A percentile compares a stretch with the other conserved stretches of the same genome.
These are phyloP conservation scores for Hygrophila difformis DNA, from an alignment of 257 asterid genomes.

Conservation along the genomic window DNA sequence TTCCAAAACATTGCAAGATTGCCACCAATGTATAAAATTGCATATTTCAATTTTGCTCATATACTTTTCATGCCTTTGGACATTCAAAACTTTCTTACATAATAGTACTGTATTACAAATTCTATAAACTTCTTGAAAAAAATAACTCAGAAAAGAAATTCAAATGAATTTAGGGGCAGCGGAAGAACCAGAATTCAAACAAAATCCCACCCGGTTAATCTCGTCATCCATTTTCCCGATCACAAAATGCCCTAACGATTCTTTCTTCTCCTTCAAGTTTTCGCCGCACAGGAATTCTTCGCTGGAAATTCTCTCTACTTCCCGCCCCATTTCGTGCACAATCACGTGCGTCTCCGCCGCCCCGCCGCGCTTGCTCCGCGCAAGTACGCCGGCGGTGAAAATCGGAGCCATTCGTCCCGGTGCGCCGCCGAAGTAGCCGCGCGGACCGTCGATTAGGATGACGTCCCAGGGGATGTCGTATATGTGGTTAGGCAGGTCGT, in stretches of 20 bases:
- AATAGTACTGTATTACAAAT: too few relatives aligned
- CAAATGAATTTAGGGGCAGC: conserved; percentile 24
- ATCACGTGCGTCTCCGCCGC: conserved; percentile 51
- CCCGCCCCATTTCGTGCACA: conserved; percentile 57
- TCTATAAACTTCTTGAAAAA: too few relatives aligned
- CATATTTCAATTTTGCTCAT: too few relatives aligned
- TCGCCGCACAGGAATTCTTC: conserved; percentile 58
- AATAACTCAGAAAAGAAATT: too few relatives aligned
- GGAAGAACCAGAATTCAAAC: conserved; percentile 28
- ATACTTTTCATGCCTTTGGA: too few relatives aligned
- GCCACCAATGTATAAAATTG: too few relatives aligned
- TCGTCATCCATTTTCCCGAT: conserved; percentile 35
- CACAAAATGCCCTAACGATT: conserved; percentile 55
- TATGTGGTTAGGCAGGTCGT: conserved; percentile 76
- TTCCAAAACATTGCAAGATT: too few relatives aligned
- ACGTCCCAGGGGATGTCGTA: conserved; percentile 89
- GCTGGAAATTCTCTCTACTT: conserved; percentile 53
- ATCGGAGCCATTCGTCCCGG: conserved; percentile 80
- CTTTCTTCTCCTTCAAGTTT: conserved; percentile 38
- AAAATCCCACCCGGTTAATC: conserved; percentile 25
- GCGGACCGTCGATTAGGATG: conserved; percentile 70
- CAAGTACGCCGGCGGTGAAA: conserved; percentile 70
- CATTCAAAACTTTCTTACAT: too few relatives aligned
- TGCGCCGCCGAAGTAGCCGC: conserved; percentile 38
- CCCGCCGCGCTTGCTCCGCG: conserved; percentile 57